These are phyloP conservation scores for Fusarium anguioides DNA, from an alignment of 2,329 filamentous ascomycete species.

Conservation along the genomic window DNA sequence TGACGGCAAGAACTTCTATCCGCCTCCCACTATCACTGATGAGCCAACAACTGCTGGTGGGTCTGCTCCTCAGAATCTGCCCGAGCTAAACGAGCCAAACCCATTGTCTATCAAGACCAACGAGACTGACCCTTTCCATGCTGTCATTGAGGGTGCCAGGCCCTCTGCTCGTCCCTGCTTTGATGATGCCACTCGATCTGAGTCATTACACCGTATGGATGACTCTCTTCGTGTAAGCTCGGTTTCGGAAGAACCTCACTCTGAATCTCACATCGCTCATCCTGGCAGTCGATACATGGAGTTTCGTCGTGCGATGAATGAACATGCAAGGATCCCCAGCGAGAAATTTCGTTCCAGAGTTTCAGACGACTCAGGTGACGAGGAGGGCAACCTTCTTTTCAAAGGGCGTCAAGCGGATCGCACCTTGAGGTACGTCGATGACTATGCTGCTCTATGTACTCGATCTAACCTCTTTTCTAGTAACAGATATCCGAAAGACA, in stretches of 20 bases:
- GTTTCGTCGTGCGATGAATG: constrained; percentile 39
- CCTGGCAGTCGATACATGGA: constrained; percentile 44
- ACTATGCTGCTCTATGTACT: not conserved
- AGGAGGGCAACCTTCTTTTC: constrained; percentile 52
- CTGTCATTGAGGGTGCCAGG: constrained; percentile 17
- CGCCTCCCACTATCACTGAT: constrained; percentile 63
- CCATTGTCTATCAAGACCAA: not conserved
- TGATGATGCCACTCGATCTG: constrained; percentile 50
- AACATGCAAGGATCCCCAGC: constrained; percentile 15
- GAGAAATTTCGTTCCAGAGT: constrained; percentile 16
- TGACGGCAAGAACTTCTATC: constrained; percentile 73
- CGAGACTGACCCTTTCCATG: constrained; percentile 34
- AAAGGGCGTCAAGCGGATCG: constrained; percentile 50
- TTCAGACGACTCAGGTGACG: constrained; percentile 45
- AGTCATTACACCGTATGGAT: constrained; percentile 44
- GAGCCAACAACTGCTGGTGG: constrained; percentile 15
- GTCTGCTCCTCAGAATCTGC: not conserved
- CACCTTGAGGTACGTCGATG: constrained; percentile 46
- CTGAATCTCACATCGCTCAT: constrained; percentile 40
- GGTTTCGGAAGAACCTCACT: constrained; percentile 37
- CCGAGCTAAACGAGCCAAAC: constrained; percentile 3
- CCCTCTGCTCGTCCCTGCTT: constrained; percentile 36
- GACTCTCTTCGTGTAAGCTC: constrained; percentile 36
- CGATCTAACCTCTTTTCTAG: constrained; percentile 43
- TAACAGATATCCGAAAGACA: constrained; percentile 55